Evolutionary conservation across 805 yeast genomes (phyloP).

Genomic region (Candida palmyrensis): DNA sequence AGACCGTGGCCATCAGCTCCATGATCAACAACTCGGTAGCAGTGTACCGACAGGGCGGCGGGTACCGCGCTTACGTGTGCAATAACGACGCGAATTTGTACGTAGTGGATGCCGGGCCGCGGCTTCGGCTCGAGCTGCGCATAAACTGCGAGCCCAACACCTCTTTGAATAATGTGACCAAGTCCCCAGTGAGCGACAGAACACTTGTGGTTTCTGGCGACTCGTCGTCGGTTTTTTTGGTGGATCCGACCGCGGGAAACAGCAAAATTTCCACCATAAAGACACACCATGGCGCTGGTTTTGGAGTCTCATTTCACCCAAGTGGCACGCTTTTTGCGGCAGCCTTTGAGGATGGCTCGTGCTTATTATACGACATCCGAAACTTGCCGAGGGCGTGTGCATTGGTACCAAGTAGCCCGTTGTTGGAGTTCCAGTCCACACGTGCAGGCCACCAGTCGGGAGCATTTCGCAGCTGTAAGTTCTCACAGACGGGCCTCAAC

Average conservation of each 20-base stretch:
- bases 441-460: conserved; percentile 52
- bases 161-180: conserved; percentile 70
- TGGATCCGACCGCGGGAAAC: conserved; percentile 36
- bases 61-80: conserved; percentile 61
- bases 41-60: conserved; percentile 27
- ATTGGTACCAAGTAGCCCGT: conserved; percentile 32
- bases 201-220: conserved; percentile 67
- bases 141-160: conserved; percentile 48
- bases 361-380: conserved; percentile 73
- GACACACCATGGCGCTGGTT: conserved; percentile 72
- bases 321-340: conserved; percentile 72
- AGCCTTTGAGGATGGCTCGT: conserved; percentile 81
- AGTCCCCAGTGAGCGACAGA: conserved; percentile 43
- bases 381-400: conserved; percentile 27
- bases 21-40: conserved; percentile 79
- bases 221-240: conserved; percentile 55
- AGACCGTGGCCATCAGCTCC: conserved; percentile 63
- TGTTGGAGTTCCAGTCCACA: conserved; percentile 55
- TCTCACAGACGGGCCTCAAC: conserved; percentile 53
- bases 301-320: conserved; percentile 75
- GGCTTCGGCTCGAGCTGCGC: conserved; percentile 36
- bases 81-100: conserved; percentile 79
- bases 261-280: conserved; percentile 36
- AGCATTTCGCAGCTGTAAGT: conserved; percentile 58
- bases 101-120: conserved; percentile 49